These are phyloP conservation scores for Pyricularia pennisetigena DNA, from an alignment of 2,329 filamentous ascomycete species.

Conservation along the genomic window DNA sequence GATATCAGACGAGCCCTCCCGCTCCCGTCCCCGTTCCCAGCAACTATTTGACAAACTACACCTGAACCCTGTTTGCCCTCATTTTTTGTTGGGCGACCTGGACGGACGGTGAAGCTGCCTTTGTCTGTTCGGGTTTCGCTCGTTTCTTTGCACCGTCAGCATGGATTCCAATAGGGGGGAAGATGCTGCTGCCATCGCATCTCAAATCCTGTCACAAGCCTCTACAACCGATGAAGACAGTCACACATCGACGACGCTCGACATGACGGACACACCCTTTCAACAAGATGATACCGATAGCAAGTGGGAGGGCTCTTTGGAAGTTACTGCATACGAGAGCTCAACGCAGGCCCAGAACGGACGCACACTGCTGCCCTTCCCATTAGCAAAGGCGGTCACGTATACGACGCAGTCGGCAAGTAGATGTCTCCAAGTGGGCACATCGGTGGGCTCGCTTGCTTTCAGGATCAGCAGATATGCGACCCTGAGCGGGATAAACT, in stretches of 20 bases:
- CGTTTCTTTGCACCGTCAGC: neutral
- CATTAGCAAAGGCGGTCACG: conserved; percentile 3
- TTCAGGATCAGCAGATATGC: conserved; percentile 3
- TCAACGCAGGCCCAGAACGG: neutral
- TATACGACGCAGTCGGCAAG: conserved; percentile 3
- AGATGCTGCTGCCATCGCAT: neutral
- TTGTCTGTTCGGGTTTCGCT: neutral
- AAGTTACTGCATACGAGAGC: neutral
- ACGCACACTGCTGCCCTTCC: neutral
- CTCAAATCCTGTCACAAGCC: neutral
- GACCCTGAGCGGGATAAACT: conserved; percentile 2
- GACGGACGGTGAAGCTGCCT: neutral
- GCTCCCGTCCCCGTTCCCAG: neutral
- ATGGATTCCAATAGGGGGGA: neutral
- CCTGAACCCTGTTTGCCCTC: neutral
- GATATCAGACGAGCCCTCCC: neutral
- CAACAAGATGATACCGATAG: neutral
- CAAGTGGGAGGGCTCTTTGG: neutral
- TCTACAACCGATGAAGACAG: neutral
- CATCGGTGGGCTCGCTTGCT: conserved; percentile 1
- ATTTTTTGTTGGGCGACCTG: neutral
- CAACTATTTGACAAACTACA: neutral
- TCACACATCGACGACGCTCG: neutral
- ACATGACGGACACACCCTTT: neutral
- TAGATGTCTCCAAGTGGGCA: conserved; percentile 4